phyloP scores from a whole-genome alignment of 2,329 filamentous ascomycete species.

The Didymella arachidicola region DNA sequence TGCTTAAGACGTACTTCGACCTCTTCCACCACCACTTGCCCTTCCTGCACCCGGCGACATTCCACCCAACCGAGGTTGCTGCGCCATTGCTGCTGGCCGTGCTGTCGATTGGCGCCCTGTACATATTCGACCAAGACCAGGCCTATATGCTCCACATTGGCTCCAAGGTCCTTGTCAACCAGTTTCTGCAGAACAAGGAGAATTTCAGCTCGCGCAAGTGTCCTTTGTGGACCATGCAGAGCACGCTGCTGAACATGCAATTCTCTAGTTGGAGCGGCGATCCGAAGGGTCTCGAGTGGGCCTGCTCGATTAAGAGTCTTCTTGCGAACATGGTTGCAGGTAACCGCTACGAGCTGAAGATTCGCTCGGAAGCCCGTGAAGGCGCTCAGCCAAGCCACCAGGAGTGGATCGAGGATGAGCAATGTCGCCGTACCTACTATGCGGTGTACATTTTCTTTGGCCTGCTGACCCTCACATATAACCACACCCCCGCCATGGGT shows the following conservation, averaged over 20 bases:
- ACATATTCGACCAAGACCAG: constrained; percentile 96
- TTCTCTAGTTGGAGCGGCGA: constrained; percentile 99
- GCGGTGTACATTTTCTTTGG: constrained; percentile 99
- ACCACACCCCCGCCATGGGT: constrained; percentile 96
- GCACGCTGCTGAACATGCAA: constrained; percentile 95
- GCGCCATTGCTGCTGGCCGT: constrained; percentile 87
- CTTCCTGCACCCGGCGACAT: constrained; percentile 92
- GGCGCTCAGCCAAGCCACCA: constrained; percentile 76
- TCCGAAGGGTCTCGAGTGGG: constrained; percentile 96
- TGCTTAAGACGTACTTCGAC: constrained; percentile 94
- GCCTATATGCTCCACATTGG: constrained; percentile 97
- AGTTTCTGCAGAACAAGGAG: constrained; percentile 97
- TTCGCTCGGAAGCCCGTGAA: constrained; percentile 87
- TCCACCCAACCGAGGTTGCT: constrained; percentile 79
- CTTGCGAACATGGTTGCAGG: constrained; percentile 98
- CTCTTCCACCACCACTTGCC: constrained; percentile 96
- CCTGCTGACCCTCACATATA: constrained; percentile 91
- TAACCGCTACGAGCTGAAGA: constrained; percentile 94
- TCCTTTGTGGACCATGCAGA: constrained; percentile 97
- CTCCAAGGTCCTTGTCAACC: constrained; percentile 95
- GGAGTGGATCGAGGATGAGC: constrained; percentile 97
- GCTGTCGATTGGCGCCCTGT: constrained; percentile 92
- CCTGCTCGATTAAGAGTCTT: constrained; percentile 97
- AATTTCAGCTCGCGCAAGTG: constrained; percentile 98
- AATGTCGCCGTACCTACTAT: constrained; percentile 95